Conservation (phyloP, 2,329 filamentous ascomycete species). For the Stachybotrys echinatus region DNA sequence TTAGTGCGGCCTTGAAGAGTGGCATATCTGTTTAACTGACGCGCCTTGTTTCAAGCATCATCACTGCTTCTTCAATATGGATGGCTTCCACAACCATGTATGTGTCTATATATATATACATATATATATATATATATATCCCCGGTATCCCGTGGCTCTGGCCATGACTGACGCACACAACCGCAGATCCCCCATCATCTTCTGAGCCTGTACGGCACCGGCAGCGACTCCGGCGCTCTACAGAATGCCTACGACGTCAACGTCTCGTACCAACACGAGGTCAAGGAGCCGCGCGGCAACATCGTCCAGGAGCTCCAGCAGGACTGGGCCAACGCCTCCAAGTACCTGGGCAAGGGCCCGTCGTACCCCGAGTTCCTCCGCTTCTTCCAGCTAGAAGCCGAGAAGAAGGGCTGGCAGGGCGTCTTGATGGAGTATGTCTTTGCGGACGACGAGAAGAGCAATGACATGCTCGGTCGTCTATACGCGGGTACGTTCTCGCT, state of each 20-base stretch:
- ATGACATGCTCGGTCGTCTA: conserved; percentile 64
- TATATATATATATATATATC: too few species aligned
- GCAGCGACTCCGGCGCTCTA: conserved; percentile 56
- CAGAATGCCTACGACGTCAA: conserved; percentile 62
- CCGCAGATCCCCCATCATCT: conserved; percentile 64
- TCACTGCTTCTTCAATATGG: conserved; percentile 75
- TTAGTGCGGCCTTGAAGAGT: conserved; percentile 19
- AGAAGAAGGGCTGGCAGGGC: conserved; percentile 51
- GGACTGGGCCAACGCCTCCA: conserved; percentile 47
- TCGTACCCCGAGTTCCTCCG: conserved; percentile 69
- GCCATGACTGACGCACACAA: background rate
- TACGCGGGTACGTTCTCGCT: conserved; percentile 47
- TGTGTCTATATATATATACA: too few species aligned
- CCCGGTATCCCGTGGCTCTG: too few species aligned
- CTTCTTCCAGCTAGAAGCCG: conserved; percentile 73
- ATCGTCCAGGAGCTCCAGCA: conserved; percentile 49
- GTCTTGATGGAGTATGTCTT: conserved; percentile 67
- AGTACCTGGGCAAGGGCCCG: conserved; percentile 55
- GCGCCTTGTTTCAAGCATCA: conserved; percentile 32
- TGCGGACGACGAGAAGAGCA: conserved; percentile 54
- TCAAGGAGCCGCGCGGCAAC: conserved; percentile 37
- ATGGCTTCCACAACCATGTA: conserved; percentile 78
- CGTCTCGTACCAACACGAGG: conserved; percentile 58
- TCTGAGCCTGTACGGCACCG: conserved; percentile 70
- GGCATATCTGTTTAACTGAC: background rate